phyloP scores from a whole-genome alignment of 306 rosid species.

The Vicia villosa region DNA sequence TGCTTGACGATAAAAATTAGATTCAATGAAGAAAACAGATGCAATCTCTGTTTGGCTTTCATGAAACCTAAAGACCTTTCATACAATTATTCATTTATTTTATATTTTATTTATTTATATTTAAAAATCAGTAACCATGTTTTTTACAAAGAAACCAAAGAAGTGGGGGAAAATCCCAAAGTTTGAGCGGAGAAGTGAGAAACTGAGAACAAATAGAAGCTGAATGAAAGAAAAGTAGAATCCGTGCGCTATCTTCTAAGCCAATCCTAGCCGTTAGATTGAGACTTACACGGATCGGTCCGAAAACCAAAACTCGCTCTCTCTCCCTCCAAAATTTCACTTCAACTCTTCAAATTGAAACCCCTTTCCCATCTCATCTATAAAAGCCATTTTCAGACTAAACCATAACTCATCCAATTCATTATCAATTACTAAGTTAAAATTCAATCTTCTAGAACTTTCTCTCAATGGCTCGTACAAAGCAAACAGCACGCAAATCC shows the following conservation, averaged over 20 bases:
- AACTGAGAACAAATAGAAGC: too few relatives aligned
- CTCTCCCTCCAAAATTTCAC: conserved; percentile 30
- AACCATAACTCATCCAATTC: too few relatives aligned
- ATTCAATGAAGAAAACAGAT: too few relatives aligned
- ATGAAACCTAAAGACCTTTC: too few relatives aligned
- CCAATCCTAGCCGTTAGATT: conserved; percentile 26
- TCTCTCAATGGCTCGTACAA: background rate
- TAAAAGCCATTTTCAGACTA: background rate
- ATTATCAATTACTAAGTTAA: background rate
- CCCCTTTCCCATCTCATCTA: background rate
- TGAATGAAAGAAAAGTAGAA: background rate
- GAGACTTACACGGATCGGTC: conserved; percentile 9
- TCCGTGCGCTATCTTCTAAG: conserved; percentile 11
- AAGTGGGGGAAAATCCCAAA: too few relatives aligned
- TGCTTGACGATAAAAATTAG: too few relatives aligned
- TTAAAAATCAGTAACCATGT: too few relatives aligned
- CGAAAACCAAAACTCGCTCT: background rate
- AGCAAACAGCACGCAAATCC: background rate
- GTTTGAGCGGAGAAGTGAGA: too few relatives aligned
- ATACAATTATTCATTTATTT: too few relatives aligned
- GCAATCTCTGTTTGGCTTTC: too few relatives aligned
- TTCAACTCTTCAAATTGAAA: background rate
- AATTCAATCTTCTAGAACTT: background rate
- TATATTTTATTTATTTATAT: too few relatives aligned
- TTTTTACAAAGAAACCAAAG: too few relatives aligned